Conservation (phyloP, 2,329 filamentous ascomycete species). For the Magnaporthiopsis rhizophila region DNA sequence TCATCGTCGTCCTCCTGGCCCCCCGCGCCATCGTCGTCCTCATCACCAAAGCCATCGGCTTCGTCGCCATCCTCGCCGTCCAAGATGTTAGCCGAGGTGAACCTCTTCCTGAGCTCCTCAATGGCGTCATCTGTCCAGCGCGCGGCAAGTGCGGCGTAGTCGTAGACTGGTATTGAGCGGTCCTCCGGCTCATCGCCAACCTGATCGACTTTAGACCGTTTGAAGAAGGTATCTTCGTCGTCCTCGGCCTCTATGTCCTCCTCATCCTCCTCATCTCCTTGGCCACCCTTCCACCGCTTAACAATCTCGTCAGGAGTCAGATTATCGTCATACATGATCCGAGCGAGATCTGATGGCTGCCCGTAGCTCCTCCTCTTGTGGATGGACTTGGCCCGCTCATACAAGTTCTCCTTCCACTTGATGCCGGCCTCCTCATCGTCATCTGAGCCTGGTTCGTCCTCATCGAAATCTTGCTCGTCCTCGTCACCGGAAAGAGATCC, state of each 20-base stretch:
- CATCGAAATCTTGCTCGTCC: slow-evolving; percentile 34
- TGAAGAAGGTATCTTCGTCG: slow-evolving; percentile 57
- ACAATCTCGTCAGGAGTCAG: slow-evolving; percentile 69
- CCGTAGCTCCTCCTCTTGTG: slow-evolving; percentile 66
- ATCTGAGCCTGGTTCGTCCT: slow-evolving; percentile 40
- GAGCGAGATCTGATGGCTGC: slow-evolving; percentile 72
- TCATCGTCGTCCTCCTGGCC: slow-evolving; percentile 37
- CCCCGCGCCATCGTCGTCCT: slow-evolving; percentile 14
- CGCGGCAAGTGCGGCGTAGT: slow-evolving; percentile 71
- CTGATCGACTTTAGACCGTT: slow-evolving; percentile 53
- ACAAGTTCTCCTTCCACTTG: slow-evolving; percentile 84
- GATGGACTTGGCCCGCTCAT: slow-evolving; percentile 62
- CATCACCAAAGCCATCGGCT: slow-evolving; percentile 22
- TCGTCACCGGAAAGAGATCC: slow-evolving; percentile 65
- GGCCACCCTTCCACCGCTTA: slow-evolving; percentile 69
- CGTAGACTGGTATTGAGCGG: slow-evolving; percentile 66
- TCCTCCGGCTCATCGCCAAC: slow-evolving; percentile 69
- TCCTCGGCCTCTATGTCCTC: slow-evolving; percentile 53
- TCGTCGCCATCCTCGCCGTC: slow-evolving; percentile 43
- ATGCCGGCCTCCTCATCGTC: slow-evolving; percentile 65
- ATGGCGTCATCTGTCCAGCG: slow-evolving; percentile 84
- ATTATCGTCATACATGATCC: slow-evolving; percentile 80
- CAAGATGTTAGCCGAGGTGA: slow-evolving; percentile 61
- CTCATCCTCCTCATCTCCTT: slow-evolving; percentile 39
- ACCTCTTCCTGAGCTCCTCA: slow-evolving; percentile 64